Conservation (phyloP, 2,329 filamentous ascomycete genomes). For the Lasiodiplodia hormozganensis region DNA sequence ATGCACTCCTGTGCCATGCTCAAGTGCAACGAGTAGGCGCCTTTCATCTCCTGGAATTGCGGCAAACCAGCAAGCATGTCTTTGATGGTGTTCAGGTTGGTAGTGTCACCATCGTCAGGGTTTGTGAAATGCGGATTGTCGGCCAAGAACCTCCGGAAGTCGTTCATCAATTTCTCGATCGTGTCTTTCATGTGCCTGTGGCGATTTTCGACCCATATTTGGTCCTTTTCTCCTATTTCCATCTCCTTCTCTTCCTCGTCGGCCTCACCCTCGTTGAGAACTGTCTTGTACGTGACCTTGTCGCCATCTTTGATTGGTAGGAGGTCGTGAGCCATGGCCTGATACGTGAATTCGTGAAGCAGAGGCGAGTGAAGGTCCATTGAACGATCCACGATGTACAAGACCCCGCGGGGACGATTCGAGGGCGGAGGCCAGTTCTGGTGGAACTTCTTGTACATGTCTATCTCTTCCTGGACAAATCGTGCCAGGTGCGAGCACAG, state of each 20-base stretch:
- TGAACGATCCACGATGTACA: conserved; percentile 88
- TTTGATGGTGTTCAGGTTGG: conserved; percentile 87
- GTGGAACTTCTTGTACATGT: conserved; percentile 85
- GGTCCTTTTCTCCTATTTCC: conserved; percentile 88
- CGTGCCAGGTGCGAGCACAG: conserved; percentile 86
- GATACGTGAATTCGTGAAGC: conserved; percentile 96
- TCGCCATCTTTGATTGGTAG: conserved; percentile 87
- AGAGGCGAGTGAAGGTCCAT: conserved; percentile 91
- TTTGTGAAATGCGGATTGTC: conserved; percentile 93
- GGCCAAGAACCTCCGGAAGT: conserved; percentile 90
- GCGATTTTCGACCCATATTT: conserved; percentile 92
- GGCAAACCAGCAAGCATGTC: conserved; percentile 96
- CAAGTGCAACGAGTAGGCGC: conserved; percentile 90
- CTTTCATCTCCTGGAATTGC: conserved; percentile 95
- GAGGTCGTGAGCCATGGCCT: conserved; percentile 96
- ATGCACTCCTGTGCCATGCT: conserved; percentile 98
- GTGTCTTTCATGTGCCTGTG: conserved; percentile 98
- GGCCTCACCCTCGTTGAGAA: conserved; percentile 74
- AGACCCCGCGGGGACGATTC: conserved; percentile 77
- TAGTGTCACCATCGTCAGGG: conserved; percentile 69
- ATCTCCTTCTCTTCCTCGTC: conserved; percentile 85
- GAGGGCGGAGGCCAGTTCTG: conserved; percentile 83
- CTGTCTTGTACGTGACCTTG: conserved; percentile 83
- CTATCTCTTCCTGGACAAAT: conserved; percentile 90
- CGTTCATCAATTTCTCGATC: conserved; percentile 88